Evolutionary conservation across 306 rosid species (phyloP), one percentile per base, ranked within the genome.

Genomic region (Cicer yamashitae): DNA sequence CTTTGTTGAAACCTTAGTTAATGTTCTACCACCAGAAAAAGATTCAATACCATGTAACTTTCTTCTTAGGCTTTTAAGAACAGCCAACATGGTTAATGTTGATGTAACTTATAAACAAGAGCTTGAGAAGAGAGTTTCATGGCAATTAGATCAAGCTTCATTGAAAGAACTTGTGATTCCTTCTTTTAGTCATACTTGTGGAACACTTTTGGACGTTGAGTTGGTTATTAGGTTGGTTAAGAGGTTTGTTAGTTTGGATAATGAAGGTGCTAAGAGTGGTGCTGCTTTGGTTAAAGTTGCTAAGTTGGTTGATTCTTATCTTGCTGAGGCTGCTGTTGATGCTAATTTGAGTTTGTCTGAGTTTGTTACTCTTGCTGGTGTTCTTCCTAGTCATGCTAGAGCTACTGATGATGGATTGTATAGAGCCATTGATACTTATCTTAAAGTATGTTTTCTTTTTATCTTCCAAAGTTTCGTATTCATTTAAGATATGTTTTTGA

Each of bases 361-460:
- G 67, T 90, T 94, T 25, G 86, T 81, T 0, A 79, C 82, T 0
- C 96, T 94, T 9, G 99, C 96, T 0, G 84, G 78, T 7, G 88
- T 90, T 48, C 89, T 92, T 38, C 99, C 99, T 3, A 72, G 70
- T 85, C 96, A 89, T 82, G 87, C 93, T 0, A 91, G 99, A 50
- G 89, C 96, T 14, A 70, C 87, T 2, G 92, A 94, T 22, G 99
- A 94, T 77, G 99, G 96, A 1, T 77, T 94, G 70, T 94, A 94
- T 81, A 83, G 99, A 80, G 96, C 96, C 91, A 75, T 94, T 82
- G 99, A 94, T 70, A 94, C 99, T 11, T 94, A 89, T 71, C 96
- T 94, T 6, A 94, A 94, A 76, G 99, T 92, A 84, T 81, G 85
- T 64, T 76, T 75, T 67, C 13, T 68, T 67, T 56, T 3, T 18